Evolutionary conservation across 2,329 filamentous ascomycete species (phyloP), one percentile per base, ranked within the genome.

Genomic region (Diatrype stigma): DNA sequence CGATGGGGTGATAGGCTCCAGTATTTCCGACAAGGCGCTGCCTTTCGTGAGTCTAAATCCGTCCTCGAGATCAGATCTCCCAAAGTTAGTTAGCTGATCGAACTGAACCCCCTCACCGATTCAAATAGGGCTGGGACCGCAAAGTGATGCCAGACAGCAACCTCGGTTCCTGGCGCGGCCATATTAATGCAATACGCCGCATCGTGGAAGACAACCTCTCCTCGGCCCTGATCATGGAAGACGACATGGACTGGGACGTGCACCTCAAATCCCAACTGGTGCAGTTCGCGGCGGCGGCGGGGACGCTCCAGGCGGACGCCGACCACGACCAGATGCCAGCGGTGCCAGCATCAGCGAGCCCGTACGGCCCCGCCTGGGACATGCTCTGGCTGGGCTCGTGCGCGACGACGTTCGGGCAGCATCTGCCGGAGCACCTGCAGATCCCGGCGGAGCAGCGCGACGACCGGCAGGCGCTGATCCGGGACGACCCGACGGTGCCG

Each of bases 381-480:
- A 60, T 80, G 32, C 67, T 80, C 22, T 80, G 76, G 76, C 65
- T 80, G 2, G 77, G 78, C 23, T 73, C 75, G 52, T 80, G 77
- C 58, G 72, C 72, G 34, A 67, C 65, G 42, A 60, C 62, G 11
- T 67, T 71, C 48, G 65, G 67, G 4, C 54, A 61, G 50, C 46
- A 58, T 26, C 53, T 64, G 12, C 55, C 60, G 16, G 58, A 62
- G 45, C 54, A 64, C 46, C 50, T 56, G 22, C 47, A 54, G 30
- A 55, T 58, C 26, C 46, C 54, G 11, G 34, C 17, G n/a, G 48
- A 55, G 35, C 17, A 61, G 50, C 57, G 50, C 34, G 49, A 56
- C 16, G 23, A 42, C 22, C 51, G 56, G 7, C 53, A 60, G 47
- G 54, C 62, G 23, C 37, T 60, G n/a, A 61, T 61, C 42, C 26